Base-by-base conservation (phyloP, 345 rosid genomes). In the Acer saccharum region DNA sequence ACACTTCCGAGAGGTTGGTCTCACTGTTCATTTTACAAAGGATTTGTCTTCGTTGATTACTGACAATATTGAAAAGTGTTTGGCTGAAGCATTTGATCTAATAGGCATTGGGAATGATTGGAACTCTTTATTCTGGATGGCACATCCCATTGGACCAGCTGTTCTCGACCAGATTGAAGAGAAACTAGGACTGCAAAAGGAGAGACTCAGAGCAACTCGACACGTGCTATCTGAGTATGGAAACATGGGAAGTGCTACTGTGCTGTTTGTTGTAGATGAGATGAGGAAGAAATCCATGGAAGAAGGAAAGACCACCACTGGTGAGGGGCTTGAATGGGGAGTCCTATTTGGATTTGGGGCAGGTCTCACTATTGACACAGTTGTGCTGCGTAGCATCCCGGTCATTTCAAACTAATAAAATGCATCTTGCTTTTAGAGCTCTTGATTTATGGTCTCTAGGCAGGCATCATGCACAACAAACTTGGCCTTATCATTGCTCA, bases 281-380 rank as follows among this genome's bases (percentile, higher is more conserved):
- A 73, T 79, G 72, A 73, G 80, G 54, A 79, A 69, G 66, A 83
- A 79, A 23, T 79, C 73, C 1, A 46, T 62, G 1, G 69, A 83
- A 14, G 76, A 73, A 16, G 73, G 83, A 66, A 73, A 72, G 4
- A 17, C 32, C 44, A 58, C 76, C 3, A 83, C 85, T 1, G 76
- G 83, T 39, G 82, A 82, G 54, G 85, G 80, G 67, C 29, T 76
- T 5, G 80, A 82, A 3, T 62, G 82, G 82, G 85, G 85, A 7
- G 75, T 79, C 18, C 75, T 76, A 23, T 63, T 83, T 8, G 83
- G 85, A 0, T 68, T 83, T 25, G 81, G 78, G 55, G 73, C 85
- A 21, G 83, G 85, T 0, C 69, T 76, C 27, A 73, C 83, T 6
- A 80, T 79, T 48, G 78, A 76, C 48, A 77, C 83, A 0, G 48